These are phyloP conservation scores for Phytophthora pini DNA, from an alignment of 352 stramenopile genomes.

Conservation along the genomic window DNA sequence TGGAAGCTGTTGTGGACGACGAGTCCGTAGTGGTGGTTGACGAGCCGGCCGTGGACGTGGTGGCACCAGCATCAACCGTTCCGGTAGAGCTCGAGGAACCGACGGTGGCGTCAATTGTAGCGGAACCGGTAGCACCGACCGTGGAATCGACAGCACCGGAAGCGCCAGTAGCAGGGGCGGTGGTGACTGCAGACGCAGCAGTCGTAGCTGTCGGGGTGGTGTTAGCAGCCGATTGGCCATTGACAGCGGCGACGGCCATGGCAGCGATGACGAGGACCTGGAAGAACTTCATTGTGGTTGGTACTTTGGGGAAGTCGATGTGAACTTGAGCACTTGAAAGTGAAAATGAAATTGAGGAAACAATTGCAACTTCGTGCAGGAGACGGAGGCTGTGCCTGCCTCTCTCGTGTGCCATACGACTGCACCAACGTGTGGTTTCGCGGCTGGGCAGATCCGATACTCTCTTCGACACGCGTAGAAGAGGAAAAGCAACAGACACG, in stretches of 20 bases:
- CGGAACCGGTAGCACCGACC: conserved; percentile 15
- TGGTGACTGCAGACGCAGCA: conserved; percentile 1
- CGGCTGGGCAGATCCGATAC: conserved; percentile 22
- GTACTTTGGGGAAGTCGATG: conserved; percentile 10
- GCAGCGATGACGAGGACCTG: conserved; percentile 37
- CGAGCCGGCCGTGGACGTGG: not conserved
- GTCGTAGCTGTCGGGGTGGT: conserved; percentile 10
- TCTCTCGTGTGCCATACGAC: conserved; percentile 26
- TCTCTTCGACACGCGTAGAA: conserved; percentile 7
- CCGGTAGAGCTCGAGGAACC: conserved; percentile 16
- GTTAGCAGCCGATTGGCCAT: conserved; percentile 27
- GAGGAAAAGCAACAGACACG: conserved; percentile 10
- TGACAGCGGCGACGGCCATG: conserved; percentile 31
- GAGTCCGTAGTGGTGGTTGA: conserved; percentile 26
- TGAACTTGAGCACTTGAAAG: conserved; percentile 30
- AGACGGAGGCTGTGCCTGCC: conserved; percentile 2
- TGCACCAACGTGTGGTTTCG: conserved; percentile 22
- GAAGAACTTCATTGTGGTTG: conserved; percentile 40
- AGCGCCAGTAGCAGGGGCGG: conserved; percentile 4
- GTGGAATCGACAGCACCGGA: conserved; percentile 16
- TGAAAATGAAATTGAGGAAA: conserved; percentile 26
- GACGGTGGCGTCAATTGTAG: conserved; percentile 17
- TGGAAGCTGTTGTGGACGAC: conserved; percentile 18
- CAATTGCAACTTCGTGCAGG: not conserved
- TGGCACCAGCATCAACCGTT: conserved; percentile 11